Evolutionary conservation across 768 basidiomycete species (phyloP).

Genomic region (Agrocybe praecox): DNA sequence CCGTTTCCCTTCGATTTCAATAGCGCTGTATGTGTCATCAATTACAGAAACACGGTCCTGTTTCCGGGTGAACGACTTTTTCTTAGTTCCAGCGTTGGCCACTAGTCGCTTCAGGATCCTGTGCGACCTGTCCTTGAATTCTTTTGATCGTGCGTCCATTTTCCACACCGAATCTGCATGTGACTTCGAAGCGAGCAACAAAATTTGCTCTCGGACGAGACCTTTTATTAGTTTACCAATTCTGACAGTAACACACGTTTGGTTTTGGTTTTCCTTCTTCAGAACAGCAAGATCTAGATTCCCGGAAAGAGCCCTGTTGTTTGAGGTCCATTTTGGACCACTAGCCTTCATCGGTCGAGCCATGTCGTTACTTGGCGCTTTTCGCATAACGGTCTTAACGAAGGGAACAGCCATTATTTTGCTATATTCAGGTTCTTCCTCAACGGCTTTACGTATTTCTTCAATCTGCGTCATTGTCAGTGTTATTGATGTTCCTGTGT

Average conservation of each 20-base stretch:
- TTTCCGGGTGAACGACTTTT: constrained; percentile 26
- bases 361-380: constrained; percentile 8
- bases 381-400: constrained; percentile 26
- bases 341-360: not conserved
- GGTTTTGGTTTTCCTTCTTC: constrained; percentile 50
- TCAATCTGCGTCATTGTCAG: constrained; percentile 21
- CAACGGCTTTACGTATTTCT: constrained; percentile 31
- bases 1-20: constrained; percentile 42
- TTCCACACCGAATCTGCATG: not conserved
- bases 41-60: constrained; percentile 35
- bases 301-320: constrained; percentile 26
- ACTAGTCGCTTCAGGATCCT: constrained; percentile 31
- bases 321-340: not conserved
- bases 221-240: constrained; percentile 53
- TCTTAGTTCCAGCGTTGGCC: constrained; percentile 21
- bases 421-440: constrained; percentile 19
- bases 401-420: constrained; percentile 24
- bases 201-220: constrained; percentile 55
- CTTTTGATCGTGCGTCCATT: constrained; percentile 17
- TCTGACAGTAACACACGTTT: constrained; percentile 65
- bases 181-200: constrained; percentile 47
- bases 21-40: constrained; percentile 37
- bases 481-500: not conserved
- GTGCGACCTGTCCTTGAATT: constrained; percentile 23
- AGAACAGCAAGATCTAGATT: constrained; percentile 62